These are phyloP conservation scores for Tephrocybe rancida DNA, from an alignment of 768 basidiomycete species.

Conservation along the genomic window DNA sequence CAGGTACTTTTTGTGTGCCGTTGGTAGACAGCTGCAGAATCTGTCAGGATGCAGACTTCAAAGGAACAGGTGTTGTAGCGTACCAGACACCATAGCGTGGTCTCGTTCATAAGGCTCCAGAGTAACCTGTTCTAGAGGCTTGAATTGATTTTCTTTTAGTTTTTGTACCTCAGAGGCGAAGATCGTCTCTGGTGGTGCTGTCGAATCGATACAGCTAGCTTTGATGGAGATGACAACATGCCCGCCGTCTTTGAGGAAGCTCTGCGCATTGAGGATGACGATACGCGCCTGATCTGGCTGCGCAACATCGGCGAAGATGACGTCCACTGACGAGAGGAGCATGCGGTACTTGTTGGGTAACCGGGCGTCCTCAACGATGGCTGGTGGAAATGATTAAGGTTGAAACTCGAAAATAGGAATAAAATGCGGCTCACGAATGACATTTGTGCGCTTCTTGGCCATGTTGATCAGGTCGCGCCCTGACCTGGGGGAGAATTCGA, in stretches of 20 bases:
- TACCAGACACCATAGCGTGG: slow-evolving; percentile 88
- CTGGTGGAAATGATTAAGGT: slow-evolving; percentile 35
- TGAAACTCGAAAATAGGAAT: neutral
- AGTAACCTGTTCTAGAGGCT: slow-evolving; percentile 94
- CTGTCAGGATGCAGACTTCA: neutral
- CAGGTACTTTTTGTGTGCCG: slow-evolving; percentile 25
- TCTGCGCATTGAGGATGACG: slow-evolving; percentile 88
- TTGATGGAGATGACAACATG: slow-evolving; percentile 97
- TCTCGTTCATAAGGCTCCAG: slow-evolving; percentile 92
- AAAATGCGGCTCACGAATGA: slow-evolving; percentile 74
- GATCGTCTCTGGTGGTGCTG: slow-evolving; percentile 85
- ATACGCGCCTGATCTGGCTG: slow-evolving; percentile 99
- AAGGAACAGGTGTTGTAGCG: slow-evolving; percentile 20
- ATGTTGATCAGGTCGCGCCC: slow-evolving; percentile 98
- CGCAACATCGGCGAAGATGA: slow-evolving; percentile 97
- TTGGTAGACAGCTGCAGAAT: slow-evolving; percentile 25
- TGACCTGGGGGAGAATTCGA: slow-evolving; percentile 95
- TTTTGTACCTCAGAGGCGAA: slow-evolving; percentile 87
- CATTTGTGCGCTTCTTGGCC: slow-evolving; percentile 99
- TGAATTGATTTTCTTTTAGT: slow-evolving; percentile 78
- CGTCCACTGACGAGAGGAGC: slow-evolving; percentile 93
- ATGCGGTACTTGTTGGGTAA: slow-evolving; percentile 97
- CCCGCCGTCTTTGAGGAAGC: slow-evolving; percentile 94
- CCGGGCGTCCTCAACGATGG: slow-evolving; percentile 97
- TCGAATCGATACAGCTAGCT: slow-evolving; percentile 98